A percentile compares a stretch with the other conserved stretches of the same genome.
phyloP scores from a whole-genome alignment of 75 land plant species.

The Adiantum capillusveneris region DNA sequence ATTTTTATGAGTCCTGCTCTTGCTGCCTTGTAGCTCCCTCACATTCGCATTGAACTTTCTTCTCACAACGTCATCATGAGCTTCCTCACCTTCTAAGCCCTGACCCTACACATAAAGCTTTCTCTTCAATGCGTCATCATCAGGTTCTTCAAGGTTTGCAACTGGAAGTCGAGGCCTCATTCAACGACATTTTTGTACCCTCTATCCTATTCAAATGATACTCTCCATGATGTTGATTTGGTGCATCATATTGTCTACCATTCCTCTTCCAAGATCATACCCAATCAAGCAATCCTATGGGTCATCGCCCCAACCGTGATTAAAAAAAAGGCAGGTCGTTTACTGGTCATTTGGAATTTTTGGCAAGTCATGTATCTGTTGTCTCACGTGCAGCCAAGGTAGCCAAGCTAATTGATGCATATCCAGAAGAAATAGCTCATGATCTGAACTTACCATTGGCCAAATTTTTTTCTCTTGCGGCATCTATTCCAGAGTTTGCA shows the following conservation, averaged over 20 bases:
- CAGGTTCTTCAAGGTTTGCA: too few species aligned
- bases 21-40: too few species aligned
- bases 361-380: conserved; percentile 18
- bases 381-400: conserved; percentile 23
- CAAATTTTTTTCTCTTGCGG: conserved; percentile 44
- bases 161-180: conserved; percentile 57
- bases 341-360: conserved; percentile 11
- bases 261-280: conserved; percentile 40
- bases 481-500: conserved; percentile 32
- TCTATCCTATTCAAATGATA: conserved; percentile 18
- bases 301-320: not conserved
- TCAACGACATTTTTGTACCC: conserved; percentile 56
- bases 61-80: too few species aligned
- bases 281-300: conserved; percentile 13
- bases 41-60: too few species aligned
- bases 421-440: conserved; percentile 46
- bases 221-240: conserved; percentile 50
- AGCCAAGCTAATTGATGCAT: conserved; percentile 57
- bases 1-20: too few species aligned
- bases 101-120: too few species aligned
- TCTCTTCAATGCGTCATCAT: too few species aligned
- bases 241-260: conserved; percentile 49
- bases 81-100: too few species aligned
- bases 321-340: conserved; percentile 23
- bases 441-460: conserved; percentile 46